Base-by-base conservation (phyloP, 345 rosid genomes). In the Camelina hispida region DNA sequence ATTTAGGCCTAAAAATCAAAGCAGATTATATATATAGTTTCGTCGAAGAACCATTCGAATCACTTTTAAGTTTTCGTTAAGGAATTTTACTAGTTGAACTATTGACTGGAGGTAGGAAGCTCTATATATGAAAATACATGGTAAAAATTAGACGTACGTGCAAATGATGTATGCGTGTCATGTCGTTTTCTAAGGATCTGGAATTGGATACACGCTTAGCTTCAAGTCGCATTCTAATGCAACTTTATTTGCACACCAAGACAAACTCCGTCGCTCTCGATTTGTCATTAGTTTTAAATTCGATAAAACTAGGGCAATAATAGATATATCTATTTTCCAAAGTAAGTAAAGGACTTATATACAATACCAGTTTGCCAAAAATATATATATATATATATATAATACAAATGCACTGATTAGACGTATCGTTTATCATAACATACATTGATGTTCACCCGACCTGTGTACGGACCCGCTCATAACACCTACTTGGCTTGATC, bases 161-260 rank as follows among this genome's bases (percentile, higher is more conserved):
- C 73, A 75, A 40, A 38, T 30, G 50, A 60, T 34, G 18, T 6
- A 55, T 2, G 25, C 16, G 58, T 79, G 93, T 86, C 83, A 80
- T 76, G 80, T 90, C 88, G 46, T 83, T 87, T 78, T 90, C 88
- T 5, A 71, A 83, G 88, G 78, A 85, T 90, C 85, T 82, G 48
- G 75, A 63, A 23, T 40, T 81, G 74, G 91, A 88, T 88, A 82
- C 80, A 83, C 83, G 53, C 80, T 80, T 81, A 69, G 57, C 82
- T 81, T 80, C 80, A 80, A 73, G 88, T 88, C 88, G 14, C 84
- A 47, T 70, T 87, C 87, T 46, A 47, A 38, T 71, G 60, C 58
- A 66, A 28, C 87, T 84, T 84, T 85, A 73, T 72, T 23, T 68
- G 52, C 82, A 72, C 50, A 18, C 37, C 81, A 59, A 62, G 91